Evolutionary conservation across 371 early-diverging fungal species (phyloP).

Genomic region (Choanephora cucurbitarum): DNA sequence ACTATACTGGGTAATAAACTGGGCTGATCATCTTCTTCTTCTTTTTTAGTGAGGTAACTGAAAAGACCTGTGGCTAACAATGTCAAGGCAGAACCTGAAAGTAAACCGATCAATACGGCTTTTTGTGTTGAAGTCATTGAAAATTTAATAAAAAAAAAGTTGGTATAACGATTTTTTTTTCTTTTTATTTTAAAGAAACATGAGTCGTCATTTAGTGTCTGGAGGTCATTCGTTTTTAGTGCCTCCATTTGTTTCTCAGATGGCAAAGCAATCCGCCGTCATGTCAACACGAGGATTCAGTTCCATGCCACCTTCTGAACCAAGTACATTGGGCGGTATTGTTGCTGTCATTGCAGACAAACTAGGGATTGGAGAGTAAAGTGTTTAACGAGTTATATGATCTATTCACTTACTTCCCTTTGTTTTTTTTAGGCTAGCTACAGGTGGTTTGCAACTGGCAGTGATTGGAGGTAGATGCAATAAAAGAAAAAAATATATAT

Average conservation of each 20-base stretch:
- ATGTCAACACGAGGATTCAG: slow-evolving; percentile 12
- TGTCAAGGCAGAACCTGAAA: slow-evolving; percentile 35
- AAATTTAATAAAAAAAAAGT: background rate
- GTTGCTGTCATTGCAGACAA: slow-evolving; percentile 49
- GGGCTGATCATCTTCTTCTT: background rate
- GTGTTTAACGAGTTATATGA: too few species aligned
- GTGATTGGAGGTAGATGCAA: slow-evolving; percentile 50
- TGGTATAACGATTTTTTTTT: too few species aligned
- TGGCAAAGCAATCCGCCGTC: slow-evolving; percentile 1
- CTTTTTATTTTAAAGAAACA: background rate
- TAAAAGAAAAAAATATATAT: too few species aligned
- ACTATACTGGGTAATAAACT: slow-evolving; percentile 37
- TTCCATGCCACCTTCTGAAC: slow-evolving; percentile 25
- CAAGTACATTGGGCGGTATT: slow-evolving; percentile 44
- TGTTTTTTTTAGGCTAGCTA: slow-evolving; percentile 64
- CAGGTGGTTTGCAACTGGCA: slow-evolving; percentile 50
- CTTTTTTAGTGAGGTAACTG: slow-evolving; percentile 10
- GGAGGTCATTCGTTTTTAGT: background rate
- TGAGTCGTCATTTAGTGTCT: background rate
- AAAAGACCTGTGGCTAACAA: slow-evolving; percentile 28
- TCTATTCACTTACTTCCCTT: too few species aligned
- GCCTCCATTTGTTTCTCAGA: background rate
- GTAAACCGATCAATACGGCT: slow-evolving; percentile 27
- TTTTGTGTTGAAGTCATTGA: slow-evolving; percentile 17
- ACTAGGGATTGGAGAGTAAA: slow-evolving; percentile 57